Base-by-base conservation (phyloP, 2,329 filamentous ascomycete species). In the Fusarium torulosum region DNA sequence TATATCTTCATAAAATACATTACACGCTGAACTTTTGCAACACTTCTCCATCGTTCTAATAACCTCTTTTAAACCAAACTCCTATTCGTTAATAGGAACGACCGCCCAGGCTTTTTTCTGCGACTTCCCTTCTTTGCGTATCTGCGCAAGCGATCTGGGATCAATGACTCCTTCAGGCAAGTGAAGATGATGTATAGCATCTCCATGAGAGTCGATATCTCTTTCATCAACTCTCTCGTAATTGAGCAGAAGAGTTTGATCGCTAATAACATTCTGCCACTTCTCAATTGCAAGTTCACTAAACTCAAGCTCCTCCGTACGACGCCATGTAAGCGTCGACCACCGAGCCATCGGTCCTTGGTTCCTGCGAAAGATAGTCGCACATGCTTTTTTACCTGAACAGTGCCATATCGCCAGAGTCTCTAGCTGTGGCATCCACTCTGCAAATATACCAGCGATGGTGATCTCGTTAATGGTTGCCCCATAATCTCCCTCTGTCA, bases 171-270 rank as follows among this genome's bases (percentile, higher is more conserved):
- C 40, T 44, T 21, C 33, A 31, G 58, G 42, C 38, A 52, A 41
- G 40, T 25, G 14, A 27, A 57, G 51, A 44, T 41, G 42, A 57
- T 57, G 23, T 15, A 46, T 50, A 35, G 57, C 45, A 55, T 63
- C 60, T 10, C 58, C 44, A 21, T 63, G 25, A 33, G 50, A 51
- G 20, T 41, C 31, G 9, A 63, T 51, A 20, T 31, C 31, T n/a
- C 43, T 21, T 15, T 38, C 41, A 21, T 31, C n/a, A 14, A 45
- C n/a, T 29, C 29, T 25, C 35, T 54, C 40, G n/a, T 40, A 27
- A 7, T 11, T 40, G 17, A 29, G 10, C 23, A 56, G 20, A 21
- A 42, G 20, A 41, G 25, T 9, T 14, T 6, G 43, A 35, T 8
- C 17, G 29, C 17, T 19, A 21, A 35, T 20, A 13, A 40, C 20